Evolutionary conservation across 2,329 filamentous ascomycete genomes (phyloP).

Genomic region (Neurospora sp.): DNA sequence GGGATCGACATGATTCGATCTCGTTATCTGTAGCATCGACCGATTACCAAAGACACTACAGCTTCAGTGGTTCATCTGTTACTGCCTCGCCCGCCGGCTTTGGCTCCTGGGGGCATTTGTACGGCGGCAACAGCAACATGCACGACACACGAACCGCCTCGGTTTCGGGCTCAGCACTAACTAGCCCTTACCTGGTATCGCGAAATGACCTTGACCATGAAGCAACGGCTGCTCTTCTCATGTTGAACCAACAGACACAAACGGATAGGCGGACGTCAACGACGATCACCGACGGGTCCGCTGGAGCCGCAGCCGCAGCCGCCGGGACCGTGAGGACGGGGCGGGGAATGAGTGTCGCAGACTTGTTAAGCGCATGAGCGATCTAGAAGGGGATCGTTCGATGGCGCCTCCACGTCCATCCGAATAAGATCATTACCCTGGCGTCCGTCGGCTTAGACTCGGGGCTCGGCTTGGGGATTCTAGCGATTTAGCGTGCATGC

Average conservation of each 20-base stretch:
- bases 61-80: slow-evolving; percentile 27
- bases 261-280: slow-evolving; percentile 49
- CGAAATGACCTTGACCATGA: slow-evolving; percentile 59
- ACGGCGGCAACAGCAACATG: slow-evolving; percentile 43
- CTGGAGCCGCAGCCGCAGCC: slow-evolving; percentile 24
- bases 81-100: slow-evolving; percentile 33
- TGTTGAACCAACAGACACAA: slow-evolving; percentile 52
- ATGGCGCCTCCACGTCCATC: not conserved
- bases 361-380: slow-evolving; percentile 41
- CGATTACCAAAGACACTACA: slow-evolving; percentile 30
- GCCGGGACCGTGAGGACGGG: slow-evolving; percentile 20
- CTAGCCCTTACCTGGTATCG: slow-evolving; percentile 47
- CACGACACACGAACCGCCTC: slow-evolving; percentile 29
- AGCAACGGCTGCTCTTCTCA: slow-evolving; percentile 75
- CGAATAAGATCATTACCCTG: not conserved
- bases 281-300: not conserved
- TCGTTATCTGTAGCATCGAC: slow-evolving; percentile 38
- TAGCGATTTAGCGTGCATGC: not conserved
- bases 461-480: not conserved
- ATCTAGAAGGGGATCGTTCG: not conserved
- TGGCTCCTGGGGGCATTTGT: slow-evolving; percentile 24
- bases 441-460: not conserved
- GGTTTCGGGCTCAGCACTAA: slow-evolving; percentile 41
- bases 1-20: slow-evolving; percentile 40
- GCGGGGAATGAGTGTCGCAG: slow-evolving; percentile 44